Conservation (phyloP, 345 rosid species). For the Populus davidiana region DNA sequence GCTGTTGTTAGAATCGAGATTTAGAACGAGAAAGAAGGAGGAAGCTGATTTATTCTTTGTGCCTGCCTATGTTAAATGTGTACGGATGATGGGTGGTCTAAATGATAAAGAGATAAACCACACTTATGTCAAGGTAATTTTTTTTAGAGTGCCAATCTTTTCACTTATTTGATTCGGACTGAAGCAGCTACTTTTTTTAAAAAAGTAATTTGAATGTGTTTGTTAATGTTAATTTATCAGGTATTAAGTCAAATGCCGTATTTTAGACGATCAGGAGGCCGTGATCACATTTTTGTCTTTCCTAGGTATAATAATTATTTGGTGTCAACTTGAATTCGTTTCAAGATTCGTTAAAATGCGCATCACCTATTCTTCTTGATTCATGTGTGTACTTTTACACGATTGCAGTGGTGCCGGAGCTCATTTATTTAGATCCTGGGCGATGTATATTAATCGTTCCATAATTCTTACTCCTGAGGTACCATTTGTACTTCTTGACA, state of each 20-base stretch:
- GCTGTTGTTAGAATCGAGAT: slow-evolving; percentile 59
- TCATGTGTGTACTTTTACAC: neutral
- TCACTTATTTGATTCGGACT: neutral
- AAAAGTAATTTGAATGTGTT: no score
- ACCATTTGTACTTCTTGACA: slow-evolving; percentile 2
- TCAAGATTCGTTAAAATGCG: neutral
- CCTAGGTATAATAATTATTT: slow-evolving; percentile 55
- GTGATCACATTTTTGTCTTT: slow-evolving; percentile 90
- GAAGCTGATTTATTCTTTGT: slow-evolving; percentile 95
- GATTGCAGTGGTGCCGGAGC: slow-evolving; percentile 53
- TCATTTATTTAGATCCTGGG: slow-evolving; percentile 80
- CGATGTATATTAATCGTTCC: slow-evolving; percentile 66
- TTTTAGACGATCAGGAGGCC: slow-evolving; percentile 87
- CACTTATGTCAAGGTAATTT: slow-evolving; percentile 72
- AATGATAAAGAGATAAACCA: slow-evolving; percentile 85
- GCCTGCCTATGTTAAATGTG: slow-evolving; percentile 86
- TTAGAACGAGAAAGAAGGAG: slow-evolving; percentile 65
- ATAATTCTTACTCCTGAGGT: slow-evolving; percentile 87
- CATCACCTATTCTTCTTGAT: neutral
- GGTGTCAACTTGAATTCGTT: neutral
- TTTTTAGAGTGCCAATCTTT: no score
- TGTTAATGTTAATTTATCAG: slow-evolving; percentile 31
- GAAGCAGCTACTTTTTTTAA: no score
- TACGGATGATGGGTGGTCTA: slow-evolving; percentile 89
- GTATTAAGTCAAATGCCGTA: slow-evolving; percentile 90